These are phyloP conservation scores for Ustilago tritici DNA, from an alignment of 1,284 basidiomycete genomes.

Conservation along the genomic window DNA sequence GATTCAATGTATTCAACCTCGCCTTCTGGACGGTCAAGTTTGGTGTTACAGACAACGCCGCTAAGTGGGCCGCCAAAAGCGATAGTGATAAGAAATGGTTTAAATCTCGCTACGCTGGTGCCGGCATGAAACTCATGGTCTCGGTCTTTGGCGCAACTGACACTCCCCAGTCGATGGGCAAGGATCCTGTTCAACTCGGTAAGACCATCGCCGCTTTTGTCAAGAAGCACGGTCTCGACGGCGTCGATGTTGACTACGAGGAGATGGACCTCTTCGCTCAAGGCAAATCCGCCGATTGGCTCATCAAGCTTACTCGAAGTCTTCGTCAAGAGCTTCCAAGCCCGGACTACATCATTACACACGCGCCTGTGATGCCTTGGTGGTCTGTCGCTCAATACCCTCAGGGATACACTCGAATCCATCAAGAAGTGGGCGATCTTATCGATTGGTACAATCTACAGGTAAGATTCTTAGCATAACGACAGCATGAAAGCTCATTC, in stretches of 20 bases:
- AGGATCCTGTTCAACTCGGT: slow-evolving; percentile 34
- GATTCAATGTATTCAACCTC: slow-evolving; percentile 71
- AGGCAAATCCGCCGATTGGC: slow-evolving; percentile 38
- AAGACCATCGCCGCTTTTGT: slow-evolving; percentile 69
- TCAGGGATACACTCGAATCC: slow-evolving; percentile 43
- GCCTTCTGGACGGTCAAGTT: slow-evolving; percentile 71
- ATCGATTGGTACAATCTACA: slow-evolving; percentile 73
- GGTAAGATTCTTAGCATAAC: background rate
- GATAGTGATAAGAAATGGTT: slow-evolving; percentile 54
- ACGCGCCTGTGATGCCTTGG: slow-evolving; percentile 65
- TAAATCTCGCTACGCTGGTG: slow-evolving; percentile 70
- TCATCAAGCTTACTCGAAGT: slow-evolving; percentile 71
- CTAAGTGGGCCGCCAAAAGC: slow-evolving; percentile 50
- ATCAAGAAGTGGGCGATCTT: slow-evolving; percentile 43
- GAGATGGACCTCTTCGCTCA: slow-evolving; percentile 69
- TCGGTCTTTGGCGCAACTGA: slow-evolving; percentile 73
- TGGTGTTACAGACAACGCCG: slow-evolving; percentile 68
- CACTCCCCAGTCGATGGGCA: slow-evolving; percentile 71
- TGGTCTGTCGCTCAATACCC: slow-evolving; percentile 44
- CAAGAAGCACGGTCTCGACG: slow-evolving; percentile 73
- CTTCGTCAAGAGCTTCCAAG: slow-evolving; percentile 71
- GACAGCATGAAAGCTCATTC: too few species aligned
- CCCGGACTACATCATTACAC: slow-evolving; percentile 66
- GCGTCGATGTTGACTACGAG: slow-evolving; percentile 76
- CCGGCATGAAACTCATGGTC: slow-evolving; percentile 70